A percentile compares a stretch with the other conserved stretches of the same genome.
Evolutionary conservation across 768 basidiomycete species (phyloP).

Genomic region (Rubroboletus satanas): DNA sequence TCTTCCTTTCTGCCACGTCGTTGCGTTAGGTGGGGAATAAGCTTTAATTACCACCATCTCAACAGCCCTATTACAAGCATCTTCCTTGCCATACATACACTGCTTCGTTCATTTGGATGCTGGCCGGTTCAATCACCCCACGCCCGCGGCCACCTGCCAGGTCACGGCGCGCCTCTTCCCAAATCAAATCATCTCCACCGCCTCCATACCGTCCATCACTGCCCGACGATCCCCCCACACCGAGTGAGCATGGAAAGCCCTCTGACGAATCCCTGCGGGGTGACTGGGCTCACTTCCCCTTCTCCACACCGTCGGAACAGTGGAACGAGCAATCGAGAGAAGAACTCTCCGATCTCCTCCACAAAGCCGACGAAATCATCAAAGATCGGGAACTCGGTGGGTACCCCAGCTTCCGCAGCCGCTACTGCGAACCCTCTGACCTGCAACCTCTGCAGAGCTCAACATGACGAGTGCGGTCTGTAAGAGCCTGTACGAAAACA

Average conservation of each 20-base stretch:
- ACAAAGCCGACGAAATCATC: constrained; percentile 72
- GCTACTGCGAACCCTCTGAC: constrained; percentile 7
- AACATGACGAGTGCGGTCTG: constrained; percentile 62
- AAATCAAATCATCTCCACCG: constrained; percentile 42
- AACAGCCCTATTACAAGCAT: neutral
- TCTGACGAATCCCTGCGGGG: constrained; percentile 21
- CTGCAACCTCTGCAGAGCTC: constrained; percentile 46
- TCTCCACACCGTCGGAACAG: constrained; percentile 35
- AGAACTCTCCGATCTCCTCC: constrained; percentile 64
- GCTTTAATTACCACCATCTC: neutral
- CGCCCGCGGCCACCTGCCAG: constrained; percentile 72
- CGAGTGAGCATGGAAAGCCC: constrained; percentile 33
- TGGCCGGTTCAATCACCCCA: constrained; percentile 41
- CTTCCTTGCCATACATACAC: constrained; percentile 10
- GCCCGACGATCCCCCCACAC: constrained; percentile 27
- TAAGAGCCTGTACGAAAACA: constrained; percentile 68
- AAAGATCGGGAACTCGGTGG: constrained; percentile 72
- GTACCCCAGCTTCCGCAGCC: constrained; percentile 19
- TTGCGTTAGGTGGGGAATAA: neutral
- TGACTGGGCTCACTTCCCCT: constrained; percentile 14
- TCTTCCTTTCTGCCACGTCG: constrained; percentile 6
- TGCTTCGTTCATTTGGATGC: constrained; percentile 37
- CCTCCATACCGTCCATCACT: constrained; percentile 53
- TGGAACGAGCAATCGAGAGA: constrained; percentile 71
- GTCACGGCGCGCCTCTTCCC: constrained; percentile 45